Evolutionary conservation across 2,329 filamentous ascomycete species (phyloP).

Genomic region (Pestalotiopsis sp.): DNA sequence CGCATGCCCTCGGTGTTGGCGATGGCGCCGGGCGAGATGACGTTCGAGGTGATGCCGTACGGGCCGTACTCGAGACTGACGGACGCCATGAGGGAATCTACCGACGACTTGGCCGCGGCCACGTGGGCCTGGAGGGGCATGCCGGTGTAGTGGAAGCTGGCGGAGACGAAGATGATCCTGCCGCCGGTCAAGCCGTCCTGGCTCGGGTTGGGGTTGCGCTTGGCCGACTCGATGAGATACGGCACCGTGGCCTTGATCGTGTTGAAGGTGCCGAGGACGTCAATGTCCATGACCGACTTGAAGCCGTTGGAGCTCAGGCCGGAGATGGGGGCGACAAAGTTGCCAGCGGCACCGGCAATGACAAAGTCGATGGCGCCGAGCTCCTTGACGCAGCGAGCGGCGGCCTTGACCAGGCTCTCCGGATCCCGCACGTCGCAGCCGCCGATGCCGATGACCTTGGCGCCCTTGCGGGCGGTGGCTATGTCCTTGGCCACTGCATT

Average conservation of each 20-base stretch:
- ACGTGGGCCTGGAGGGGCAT: conserved; percentile 87
- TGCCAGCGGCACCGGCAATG: conserved; percentile 93
- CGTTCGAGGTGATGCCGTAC: conserved; percentile 81
- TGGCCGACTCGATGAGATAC: conserved; percentile 75
- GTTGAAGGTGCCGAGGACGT: conserved; percentile 91
- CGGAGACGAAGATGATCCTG: conserved; percentile 86
- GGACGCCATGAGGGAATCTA: conserved; percentile 81
- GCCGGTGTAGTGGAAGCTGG: conserved; percentile 88
- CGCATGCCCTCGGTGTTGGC: conserved; percentile 80
- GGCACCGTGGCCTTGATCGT: conserved; percentile 91
- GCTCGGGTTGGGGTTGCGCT: conserved; percentile 59
- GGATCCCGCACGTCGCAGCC: conserved; percentile 75
- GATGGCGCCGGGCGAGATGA: conserved; percentile 87
- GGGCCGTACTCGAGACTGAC: conserved; percentile 91
- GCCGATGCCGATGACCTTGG: conserved; percentile 86
- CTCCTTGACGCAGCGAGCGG: conserved; percentile 78
- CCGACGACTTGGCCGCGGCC: conserved; percentile 86
- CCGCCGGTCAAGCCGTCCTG: conserved; percentile 72
- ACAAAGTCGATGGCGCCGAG: conserved; percentile 90
- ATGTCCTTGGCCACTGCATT: conserved; percentile 80
- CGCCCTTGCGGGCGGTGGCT: conserved; percentile 73
- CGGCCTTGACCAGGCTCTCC: conserved; percentile 71
- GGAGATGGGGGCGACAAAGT: conserved; percentile 86
- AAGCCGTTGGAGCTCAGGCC: conserved; percentile 87
- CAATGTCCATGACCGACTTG: conserved; percentile 95